These are phyloP conservation scores for Mangifera indica DNA, from an alignment of 345 rosid species.

Conservation along the genomic window DNA sequence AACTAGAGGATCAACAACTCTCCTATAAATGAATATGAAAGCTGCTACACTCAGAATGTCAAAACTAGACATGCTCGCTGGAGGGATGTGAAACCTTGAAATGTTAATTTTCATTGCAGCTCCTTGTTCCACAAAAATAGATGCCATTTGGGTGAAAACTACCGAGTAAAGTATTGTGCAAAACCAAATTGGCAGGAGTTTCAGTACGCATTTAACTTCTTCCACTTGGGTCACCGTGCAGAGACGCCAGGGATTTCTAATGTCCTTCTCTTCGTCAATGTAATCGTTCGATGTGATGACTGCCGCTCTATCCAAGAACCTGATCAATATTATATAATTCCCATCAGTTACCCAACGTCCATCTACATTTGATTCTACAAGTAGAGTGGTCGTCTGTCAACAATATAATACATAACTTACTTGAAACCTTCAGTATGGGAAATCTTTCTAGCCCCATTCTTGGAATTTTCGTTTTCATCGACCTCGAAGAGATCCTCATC, in stretches of 20 bases:
- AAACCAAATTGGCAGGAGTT: slow-evolving; percentile 92
- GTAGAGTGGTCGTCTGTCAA: no score
- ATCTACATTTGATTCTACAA: background rate
- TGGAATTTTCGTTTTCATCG: slow-evolving; percentile 26
- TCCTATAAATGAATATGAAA: slow-evolving; percentile 72
- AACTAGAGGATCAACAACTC: slow-evolving; percentile 62
- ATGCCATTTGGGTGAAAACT: slow-evolving; percentile 97
- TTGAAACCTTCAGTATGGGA: slow-evolving; percentile 74
- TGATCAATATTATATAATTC: slow-evolving; percentile 12
- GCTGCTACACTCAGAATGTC: slow-evolving; percentile 85
- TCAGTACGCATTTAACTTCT: slow-evolving; percentile 90
- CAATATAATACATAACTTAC: slow-evolving; percentile 27
- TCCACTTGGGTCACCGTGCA: slow-evolving; percentile 90
- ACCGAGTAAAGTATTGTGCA: slow-evolving; percentile 95
- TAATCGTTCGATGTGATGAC: slow-evolving; percentile 53
- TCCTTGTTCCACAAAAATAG: slow-evolving; percentile 96
- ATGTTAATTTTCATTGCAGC: slow-evolving; percentile 73
- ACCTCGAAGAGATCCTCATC: slow-evolving; percentile 49
- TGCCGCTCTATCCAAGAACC: slow-evolving; percentile 94
- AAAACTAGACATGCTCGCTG: slow-evolving; percentile 96
- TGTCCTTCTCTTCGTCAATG: slow-evolving; percentile 27
- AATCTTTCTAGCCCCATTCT: slow-evolving; percentile 51
- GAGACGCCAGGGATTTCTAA: slow-evolving; percentile 61
- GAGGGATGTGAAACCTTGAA: slow-evolving; percentile 60
- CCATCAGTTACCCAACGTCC: background rate